phyloP scores from a whole-genome alignment of 305 asterid species.

The Rubia balearica region DNA sequence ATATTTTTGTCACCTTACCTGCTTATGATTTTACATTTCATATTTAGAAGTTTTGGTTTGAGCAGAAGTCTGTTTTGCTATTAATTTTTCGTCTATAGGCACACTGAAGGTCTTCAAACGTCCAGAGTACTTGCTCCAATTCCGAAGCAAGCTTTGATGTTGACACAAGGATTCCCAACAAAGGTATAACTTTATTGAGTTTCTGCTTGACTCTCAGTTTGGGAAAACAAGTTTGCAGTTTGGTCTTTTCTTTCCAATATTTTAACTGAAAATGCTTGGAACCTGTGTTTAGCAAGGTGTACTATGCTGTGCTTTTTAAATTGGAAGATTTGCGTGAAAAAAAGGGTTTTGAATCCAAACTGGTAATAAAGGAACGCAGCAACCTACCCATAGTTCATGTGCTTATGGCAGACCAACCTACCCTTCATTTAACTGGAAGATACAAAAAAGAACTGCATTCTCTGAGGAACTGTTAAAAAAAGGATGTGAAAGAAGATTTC shows the following conservation, averaged over 20 bases:
- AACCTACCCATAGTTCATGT: background rate
- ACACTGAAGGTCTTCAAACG: slow-evolving; percentile 75
- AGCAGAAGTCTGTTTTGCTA: slow-evolving; percentile 10
- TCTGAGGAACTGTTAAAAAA: background rate
- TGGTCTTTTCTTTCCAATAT: background rate
- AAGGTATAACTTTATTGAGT: slow-evolving; percentile 39
- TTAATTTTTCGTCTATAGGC: slow-evolving; percentile 43
- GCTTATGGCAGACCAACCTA: background rate
- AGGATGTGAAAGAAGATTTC: background rate
- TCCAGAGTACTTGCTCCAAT: slow-evolving; percentile 82
- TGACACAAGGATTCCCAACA: slow-evolving; percentile 85
- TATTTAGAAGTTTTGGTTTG: background rate
- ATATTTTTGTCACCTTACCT: background rate
- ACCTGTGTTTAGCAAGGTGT: background rate
- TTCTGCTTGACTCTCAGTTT: background rate
- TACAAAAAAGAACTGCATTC: background rate
- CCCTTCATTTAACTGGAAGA: background rate
- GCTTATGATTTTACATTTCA: background rate
- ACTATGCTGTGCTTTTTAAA: background rate
- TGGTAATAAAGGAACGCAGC: background rate
- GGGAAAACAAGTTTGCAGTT: background rate
- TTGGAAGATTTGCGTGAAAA: background rate
- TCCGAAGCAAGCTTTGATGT: slow-evolving; percentile 83
- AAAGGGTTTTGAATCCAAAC: background rate
- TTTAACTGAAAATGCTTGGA: no score